These are phyloP conservation scores for Aspergillus sp. DNA, from an alignment of 2,329 filamentous ascomycete genomes.

Conservation along the genomic window DNA sequence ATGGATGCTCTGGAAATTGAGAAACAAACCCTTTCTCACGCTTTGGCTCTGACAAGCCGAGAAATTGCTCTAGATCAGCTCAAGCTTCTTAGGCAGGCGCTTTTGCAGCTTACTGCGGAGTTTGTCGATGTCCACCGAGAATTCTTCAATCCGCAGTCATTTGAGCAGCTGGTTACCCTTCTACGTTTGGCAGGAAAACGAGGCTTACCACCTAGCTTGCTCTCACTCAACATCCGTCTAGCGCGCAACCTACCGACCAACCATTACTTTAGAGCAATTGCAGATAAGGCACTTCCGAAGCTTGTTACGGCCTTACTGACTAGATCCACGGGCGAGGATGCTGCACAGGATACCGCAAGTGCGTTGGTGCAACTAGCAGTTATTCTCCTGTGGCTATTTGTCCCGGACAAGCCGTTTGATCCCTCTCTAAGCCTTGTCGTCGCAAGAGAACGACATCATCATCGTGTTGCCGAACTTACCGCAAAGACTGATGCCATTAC, in stretches of 20 bases:
- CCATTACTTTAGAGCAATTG: slow-evolving; percentile 39
- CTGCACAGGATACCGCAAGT: slow-evolving; percentile 49
- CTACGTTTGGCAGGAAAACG: slow-evolving; percentile 28
- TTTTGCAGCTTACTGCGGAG: slow-evolving; percentile 41
- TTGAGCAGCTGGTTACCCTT: slow-evolving; percentile 21
- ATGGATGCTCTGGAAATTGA: slow-evolving; percentile 66
- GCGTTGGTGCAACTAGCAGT: slow-evolving; percentile 77
- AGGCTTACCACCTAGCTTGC: slow-evolving; percentile 14
- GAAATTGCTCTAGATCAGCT: slow-evolving; percentile 54
- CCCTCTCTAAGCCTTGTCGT: slow-evolving; percentile 65
- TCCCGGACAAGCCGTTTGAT: slow-evolving; percentile 84
- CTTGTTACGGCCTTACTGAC: slow-evolving; percentile 27
- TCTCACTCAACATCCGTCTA: slow-evolving; percentile 18
- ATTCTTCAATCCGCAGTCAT: slow-evolving; percentile 31
- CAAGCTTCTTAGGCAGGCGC: slow-evolving; percentile 48
- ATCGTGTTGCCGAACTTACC: slow-evolving; percentile 57
- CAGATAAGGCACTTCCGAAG: slow-evolving; percentile 29
- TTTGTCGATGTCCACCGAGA: slow-evolving; percentile 37
- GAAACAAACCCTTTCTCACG: slow-evolving; percentile 59
- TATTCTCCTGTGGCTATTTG: slow-evolving; percentile 73
- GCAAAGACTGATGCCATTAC: slow-evolving; percentile 61
- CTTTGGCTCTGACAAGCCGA: slow-evolving; percentile 52
- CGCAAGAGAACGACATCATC: slow-evolving; percentile 59
- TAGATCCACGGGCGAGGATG: slow-evolving; percentile 15
- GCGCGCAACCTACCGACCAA: slow-evolving; percentile 21